Base-by-base conservation (phyloP, 768 basidiomycete genomes). In the Trametes cinnabarina region DNA sequence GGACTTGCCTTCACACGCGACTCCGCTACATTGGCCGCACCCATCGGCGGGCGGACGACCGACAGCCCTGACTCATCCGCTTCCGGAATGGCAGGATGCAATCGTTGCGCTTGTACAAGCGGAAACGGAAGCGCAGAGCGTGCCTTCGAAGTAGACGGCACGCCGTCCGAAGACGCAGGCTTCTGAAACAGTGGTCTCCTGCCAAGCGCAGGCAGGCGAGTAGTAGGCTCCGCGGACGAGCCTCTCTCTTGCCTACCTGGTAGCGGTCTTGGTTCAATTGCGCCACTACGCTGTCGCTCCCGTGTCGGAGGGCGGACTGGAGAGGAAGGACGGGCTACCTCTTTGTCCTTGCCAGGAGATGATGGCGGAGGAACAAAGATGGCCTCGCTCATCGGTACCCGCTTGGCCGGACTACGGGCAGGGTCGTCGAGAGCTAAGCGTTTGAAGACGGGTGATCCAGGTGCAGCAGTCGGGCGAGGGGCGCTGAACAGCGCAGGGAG, bases 361-460 rank as follows among this genome's bases (percentile, higher is more conserved):
- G 30, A 32, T 6, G 34, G 55, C 10, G 57, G 51, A 15, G 49
- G 51, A 20, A 56, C 17, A n/a, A 49, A n/a, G 12, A 47, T 30
- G 11, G 51, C 58, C 26, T 58, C 49, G 48, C 43, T 63, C 68
- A 69, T 63, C 61, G 64, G 74, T 28, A 73, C 63, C 34, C 69
- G 73, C 61, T 66, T 76, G 37, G 70, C 73, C 15, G 68, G 71
- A 58, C 66, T 79, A 53, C 69, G 75, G 46, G 47, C 68, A 43
- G 64, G 80, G 60, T 70, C 79, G 67, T 70, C 71, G 19, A 72
- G 63, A 14, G 67, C 68, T n/a, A 66, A 77, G 51, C 66, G 78
- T 71, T 58, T 76, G 75, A 74, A 82, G 65, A 73, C 75, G 57
- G 69, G 73, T 57, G 40, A 68, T 47, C 40, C 34, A 42, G 50